These are phyloP conservation scores for Leonotis leonurus DNA, from an alignment of 257 asterid species.

Conservation along the genomic window DNA sequence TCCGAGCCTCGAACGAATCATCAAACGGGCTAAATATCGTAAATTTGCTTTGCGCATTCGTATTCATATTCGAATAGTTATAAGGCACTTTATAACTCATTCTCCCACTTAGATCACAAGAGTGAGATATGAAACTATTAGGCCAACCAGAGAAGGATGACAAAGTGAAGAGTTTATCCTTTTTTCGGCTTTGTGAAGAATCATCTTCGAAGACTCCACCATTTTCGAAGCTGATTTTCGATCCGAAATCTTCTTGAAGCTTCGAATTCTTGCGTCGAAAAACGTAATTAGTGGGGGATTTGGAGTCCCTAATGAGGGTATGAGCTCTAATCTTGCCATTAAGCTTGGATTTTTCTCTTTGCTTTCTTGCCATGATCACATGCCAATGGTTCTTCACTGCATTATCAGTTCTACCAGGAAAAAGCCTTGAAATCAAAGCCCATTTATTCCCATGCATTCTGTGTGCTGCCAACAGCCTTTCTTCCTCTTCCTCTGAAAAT, in stretches of 20 bases:
- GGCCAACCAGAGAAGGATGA: constrained; percentile 48
- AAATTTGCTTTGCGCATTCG: constrained; percentile 24
- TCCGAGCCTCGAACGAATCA: constrained; percentile 12
- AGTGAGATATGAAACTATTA: constrained; percentile 8
- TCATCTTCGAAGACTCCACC: constrained; percentile 27
- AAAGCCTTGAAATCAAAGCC: constrained; percentile 84
- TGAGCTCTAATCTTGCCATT: constrained; percentile 34
- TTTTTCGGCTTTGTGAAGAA: constrained; percentile 29
- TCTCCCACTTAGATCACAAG: constrained; percentile 26
- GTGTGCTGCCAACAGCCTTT: constrained; percentile 74
- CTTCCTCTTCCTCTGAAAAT: constrained; percentile 82
- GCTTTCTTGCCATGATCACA: constrained; percentile 86
- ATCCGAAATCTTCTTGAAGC: constrained; percentile 27
- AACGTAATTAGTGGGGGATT: constrained; percentile 25
- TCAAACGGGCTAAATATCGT: constrained; percentile 29
- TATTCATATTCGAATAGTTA: too few species aligned
- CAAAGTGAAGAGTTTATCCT: constrained; percentile 39
- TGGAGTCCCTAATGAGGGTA: constrained; percentile 17
- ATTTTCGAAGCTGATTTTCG: constrained; percentile 44
- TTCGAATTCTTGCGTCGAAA: constrained; percentile 31
- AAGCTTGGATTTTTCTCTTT: constrained; percentile 66
- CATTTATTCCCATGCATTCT: constrained; percentile 82
- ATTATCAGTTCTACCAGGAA: constrained; percentile 93
- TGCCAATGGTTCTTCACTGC: constrained; percentile 98
- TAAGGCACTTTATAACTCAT: constrained; percentile 12